phyloP scores from a whole-genome alignment of 805 yeast species.

The Metschnikowia cubensis region DNA sequence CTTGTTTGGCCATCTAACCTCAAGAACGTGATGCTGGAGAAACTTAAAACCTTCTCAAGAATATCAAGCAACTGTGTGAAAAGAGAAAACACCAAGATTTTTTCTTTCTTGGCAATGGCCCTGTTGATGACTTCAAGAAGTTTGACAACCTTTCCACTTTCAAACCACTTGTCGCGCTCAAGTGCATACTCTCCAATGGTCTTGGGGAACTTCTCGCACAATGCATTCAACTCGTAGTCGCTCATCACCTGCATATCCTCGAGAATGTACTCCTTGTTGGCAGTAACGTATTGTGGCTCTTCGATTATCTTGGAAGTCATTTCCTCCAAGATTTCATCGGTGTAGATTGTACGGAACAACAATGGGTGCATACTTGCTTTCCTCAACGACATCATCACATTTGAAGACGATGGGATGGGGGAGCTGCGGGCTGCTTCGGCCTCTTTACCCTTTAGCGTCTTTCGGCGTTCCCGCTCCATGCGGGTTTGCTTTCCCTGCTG shows the following conservation, averaged over 20 bases:
- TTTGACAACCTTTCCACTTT: constrained; percentile 70
- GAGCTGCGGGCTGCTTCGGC: constrained; percentile 28
- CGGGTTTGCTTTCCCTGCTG: constrained; percentile 38
- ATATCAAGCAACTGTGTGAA: constrained; percentile 92
- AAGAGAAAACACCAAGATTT: constrained; percentile 80
- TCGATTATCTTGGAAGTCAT: constrained; percentile 81
- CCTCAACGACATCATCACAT: constrained; percentile 81
- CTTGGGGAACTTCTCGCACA: constrained; percentile 71
- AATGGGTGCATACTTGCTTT: constrained; percentile 93
- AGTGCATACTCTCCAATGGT: constrained; percentile 54
- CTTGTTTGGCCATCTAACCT: constrained; percentile 92
- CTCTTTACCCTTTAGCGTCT: constrained; percentile 32
- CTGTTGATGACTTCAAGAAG: constrained; percentile 55
- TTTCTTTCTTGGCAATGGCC: constrained; percentile 56
- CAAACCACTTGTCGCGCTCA: constrained; percentile 49
- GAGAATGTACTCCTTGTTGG: constrained; percentile 68
- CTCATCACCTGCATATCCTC: constrained; percentile 97
- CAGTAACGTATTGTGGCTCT: constrained; percentile 76
- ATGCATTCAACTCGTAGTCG: constrained; percentile 77
- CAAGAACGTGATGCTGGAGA: constrained; percentile 63
- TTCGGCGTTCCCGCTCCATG: constrained; percentile 43
- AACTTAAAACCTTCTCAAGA: constrained; percentile 67
- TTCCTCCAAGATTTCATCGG: constrained; percentile 47
- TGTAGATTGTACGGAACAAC: constrained; percentile 64
- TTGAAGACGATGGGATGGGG: constrained; percentile 49